Evolutionary conservation across 306 rosid species (phyloP), one percentile per base, ranked within the genome.

Genomic region (Geum urbanum): DNA sequence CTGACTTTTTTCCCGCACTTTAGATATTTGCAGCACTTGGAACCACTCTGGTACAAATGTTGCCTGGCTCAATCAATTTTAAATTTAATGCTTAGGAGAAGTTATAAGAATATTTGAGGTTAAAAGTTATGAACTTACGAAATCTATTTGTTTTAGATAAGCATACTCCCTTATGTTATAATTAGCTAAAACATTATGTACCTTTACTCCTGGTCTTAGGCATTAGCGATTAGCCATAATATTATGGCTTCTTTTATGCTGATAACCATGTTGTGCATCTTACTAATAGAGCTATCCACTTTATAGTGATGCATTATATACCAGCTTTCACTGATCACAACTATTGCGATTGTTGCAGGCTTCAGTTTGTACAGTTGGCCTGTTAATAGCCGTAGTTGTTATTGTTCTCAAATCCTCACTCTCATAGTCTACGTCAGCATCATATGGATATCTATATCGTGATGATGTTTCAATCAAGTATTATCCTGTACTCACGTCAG

Each of bases 281-380:
- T 8, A 13, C 11, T 4, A 2, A 19, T 9, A 40, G 61, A 56
- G 61, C 16, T 10, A 1, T 65, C 74, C 44, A 37, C 35, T 18
- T 54, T 16, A 19, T 70, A 14, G 14, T 39, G 46, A 16, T 66
- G 63, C 37, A 24, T 47, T 39, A 8, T 66, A 27, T 20, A 40
- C 44, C 67, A 64, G 27, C 62, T 43, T 19, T 19, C 32, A 22
- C 56, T 78, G 15, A 81, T 69, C 1, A 11, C n/a, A 61, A 59
- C 44, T 46, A 19, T 64, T 55, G 19, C 66, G 66, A 67, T 37
- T 68, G 74, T 56, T 84, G 85, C 96, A 90, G 96, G 94, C 96
- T 70, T 75, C 79, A 9, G 9, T 87, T 8, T 87, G 70, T 78
- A 84, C 96, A 67, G 46, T 76, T 74, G 86, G 85, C 11, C 74